phyloP scores from a whole-genome alignment of 768 basidiomycete species.

The Agrocybe praecox region DNA sequence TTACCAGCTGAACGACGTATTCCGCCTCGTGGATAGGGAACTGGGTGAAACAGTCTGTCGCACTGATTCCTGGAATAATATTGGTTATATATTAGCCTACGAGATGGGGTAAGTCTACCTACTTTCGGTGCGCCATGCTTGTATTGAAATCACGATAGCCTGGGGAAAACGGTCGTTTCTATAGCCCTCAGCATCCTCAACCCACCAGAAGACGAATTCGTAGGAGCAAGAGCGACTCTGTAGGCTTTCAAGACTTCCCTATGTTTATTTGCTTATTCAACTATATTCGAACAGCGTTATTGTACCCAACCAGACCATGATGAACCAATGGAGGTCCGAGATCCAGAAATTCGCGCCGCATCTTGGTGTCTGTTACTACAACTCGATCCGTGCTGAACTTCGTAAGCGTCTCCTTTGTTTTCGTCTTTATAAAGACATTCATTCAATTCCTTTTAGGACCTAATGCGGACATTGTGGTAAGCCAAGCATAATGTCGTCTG shows the following conservation, averaged over 20 bases:
- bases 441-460: background rate
- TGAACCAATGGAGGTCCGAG: constrained; percentile 8
- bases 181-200: constrained; percentile 2
- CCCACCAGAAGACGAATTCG: background rate
- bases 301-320: constrained; percentile 4
- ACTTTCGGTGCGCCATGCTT: background rate
- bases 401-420: background rate
- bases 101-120: constrained; percentile 13
- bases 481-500: background rate
- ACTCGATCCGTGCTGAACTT: background rate
- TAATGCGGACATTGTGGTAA: constrained; percentile 4
- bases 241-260: background rate
- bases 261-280: background rate
- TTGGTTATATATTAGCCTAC: constrained; percentile 14
- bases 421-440: background rate
- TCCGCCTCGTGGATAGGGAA: constrained; percentile 8
- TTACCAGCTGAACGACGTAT: constrained; percentile 10
- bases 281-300: background rate
- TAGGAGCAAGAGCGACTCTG: constrained; percentile 5
- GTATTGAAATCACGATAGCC: background rate
- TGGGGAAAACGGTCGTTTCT: constrained; percentile 5
- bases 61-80: constrained; percentile 6
- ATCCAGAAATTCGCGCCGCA: constrained; percentile 10
- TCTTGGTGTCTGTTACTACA: constrained; percentile 2
- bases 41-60: constrained; percentile 14